phyloP scores from a whole-genome alignment of 31 red algal species.

The Asparagopsis taxiformis region DNA sequence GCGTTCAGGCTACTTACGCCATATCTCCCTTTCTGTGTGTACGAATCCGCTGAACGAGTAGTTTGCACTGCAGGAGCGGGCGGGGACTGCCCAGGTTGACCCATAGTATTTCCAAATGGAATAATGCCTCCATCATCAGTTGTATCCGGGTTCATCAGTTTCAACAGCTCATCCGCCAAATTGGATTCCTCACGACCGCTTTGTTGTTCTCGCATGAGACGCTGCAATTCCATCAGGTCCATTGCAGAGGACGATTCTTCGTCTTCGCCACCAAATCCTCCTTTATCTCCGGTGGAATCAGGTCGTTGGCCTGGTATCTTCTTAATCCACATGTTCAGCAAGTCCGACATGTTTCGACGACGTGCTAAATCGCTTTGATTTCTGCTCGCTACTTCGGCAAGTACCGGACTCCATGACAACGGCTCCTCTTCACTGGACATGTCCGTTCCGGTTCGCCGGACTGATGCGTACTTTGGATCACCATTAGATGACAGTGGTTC shows the following conservation, averaged over 20 bases:
- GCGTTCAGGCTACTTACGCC: neutral
- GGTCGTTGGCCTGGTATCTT: constrained; percentile 10
- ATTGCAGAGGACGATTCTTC: constrained; percentile 9
- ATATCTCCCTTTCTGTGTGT: constrained; percentile 8
- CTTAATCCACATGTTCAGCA: constrained; percentile 54
- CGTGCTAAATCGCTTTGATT: constrained; percentile 37
- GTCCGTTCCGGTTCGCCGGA: constrained; percentile 28
- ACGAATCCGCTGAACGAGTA: constrained; percentile 32
- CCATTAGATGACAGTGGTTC: neutral
- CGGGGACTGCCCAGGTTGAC: constrained; percentile 17
- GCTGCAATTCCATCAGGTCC: constrained; percentile 42
- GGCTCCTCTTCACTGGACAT: constrained; percentile 69
- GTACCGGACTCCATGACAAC: constrained; percentile 53
- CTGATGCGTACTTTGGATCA: constrained; percentile 1
- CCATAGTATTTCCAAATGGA: neutral
- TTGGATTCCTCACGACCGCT: constrained; percentile 50
- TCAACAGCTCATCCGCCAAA: constrained; percentile 43
- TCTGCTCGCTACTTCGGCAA: constrained; percentile 24
- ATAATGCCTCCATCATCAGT: constrained; percentile 12
- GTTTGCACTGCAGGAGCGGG: constrained; percentile 4
- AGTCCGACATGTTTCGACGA: constrained; percentile 60
- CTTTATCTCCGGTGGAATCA: neutral
- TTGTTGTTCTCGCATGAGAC: constrained; percentile 52
- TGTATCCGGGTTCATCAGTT: constrained; percentile 38
- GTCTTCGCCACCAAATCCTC: constrained; percentile 6